Conservation (phyloP, 352 stramenopile species). For the Pythium plurisporium region DNA sequence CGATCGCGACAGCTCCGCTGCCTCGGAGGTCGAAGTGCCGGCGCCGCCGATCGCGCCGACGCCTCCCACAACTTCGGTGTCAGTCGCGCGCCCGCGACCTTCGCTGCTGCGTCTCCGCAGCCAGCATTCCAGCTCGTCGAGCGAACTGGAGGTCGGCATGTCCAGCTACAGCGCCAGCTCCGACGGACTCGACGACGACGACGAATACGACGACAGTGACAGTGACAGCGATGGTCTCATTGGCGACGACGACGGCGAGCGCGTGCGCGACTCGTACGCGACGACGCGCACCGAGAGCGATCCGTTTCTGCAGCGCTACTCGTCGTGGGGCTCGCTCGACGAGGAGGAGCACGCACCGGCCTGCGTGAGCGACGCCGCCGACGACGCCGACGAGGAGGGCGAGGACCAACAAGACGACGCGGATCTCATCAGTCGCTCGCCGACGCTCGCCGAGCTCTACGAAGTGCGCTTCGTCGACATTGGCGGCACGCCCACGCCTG, state of each 20-base stretch:
- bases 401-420: too few relatives aligned
- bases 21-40: constrained; percentile 13
- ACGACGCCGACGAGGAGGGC: not conserved
- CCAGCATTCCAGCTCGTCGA: not conserved
- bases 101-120: not conserved
- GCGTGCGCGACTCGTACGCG: constrained; percentile 10
- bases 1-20: not conserved
- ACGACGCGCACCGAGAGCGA: not conserved
- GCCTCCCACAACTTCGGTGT: not conserved
- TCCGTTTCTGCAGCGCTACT: constrained; percentile 13
- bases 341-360: too few relatives aligned
- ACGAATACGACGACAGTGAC: too few relatives aligned
- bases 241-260: not conserved
- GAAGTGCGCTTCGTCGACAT: constrained; percentile 7
- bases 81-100: not conserved
- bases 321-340: constrained; percentile 17
- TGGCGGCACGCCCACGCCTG: not conserved
- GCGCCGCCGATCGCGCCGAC: constrained; percentile 6
- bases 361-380: too few relatives aligned
- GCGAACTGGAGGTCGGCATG: constrained; percentile 15
- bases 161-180: constrained; percentile 19
- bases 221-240: not conserved
- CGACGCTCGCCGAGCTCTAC: constrained; percentile 11
- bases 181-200: too few relatives aligned
- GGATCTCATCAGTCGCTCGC: not conserved